Base-by-base conservation (phyloP, 768 basidiomycete species). In the Serendipita sp. region DNA sequence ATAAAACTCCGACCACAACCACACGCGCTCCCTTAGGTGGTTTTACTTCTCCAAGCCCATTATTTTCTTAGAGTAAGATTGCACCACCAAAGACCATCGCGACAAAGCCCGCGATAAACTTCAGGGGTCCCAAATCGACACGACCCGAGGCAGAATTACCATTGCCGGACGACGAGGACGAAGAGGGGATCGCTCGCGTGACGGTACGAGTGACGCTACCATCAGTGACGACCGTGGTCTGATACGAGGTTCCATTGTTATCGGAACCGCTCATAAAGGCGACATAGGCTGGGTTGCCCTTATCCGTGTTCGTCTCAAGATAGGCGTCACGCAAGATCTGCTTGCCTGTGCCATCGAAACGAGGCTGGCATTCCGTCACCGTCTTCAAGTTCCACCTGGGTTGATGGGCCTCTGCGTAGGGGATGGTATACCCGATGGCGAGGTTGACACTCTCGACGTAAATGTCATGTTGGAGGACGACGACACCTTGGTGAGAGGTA, bases 391-490 rank as follows among this genome's bases (percentile, higher is more conserved):
- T 71, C 70, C 75, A 75, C 45, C 66, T 34, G 41, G 73, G 73
- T 37, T 65, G 68, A 38, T 70, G 69, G 63, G 71, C 71, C 66
- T 78, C 70, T 32, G 76, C 77, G 60, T 70, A 68, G n/a, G 78
- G 78, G 11, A 78, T 69, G 67, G 77, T 70, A 71, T 78, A 78
- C 30, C 75, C 75, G 68, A 77, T 75, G 16, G 78, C 78, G 41
- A 79, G 74, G 63, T 78, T 76, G 64, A 78, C 77, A 35, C 75
- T 74, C 69, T 78, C 75, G 70, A 75, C 74, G 69, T 78, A 78
- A 34, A 77, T 69, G 67, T 78, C 77, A 67, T 73, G 71, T 15
- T 75, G 75, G 65, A 80, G 73, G 37, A 77, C 75, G 69, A 80
- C 76, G 73, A 80, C 79, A 4, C 78, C 78, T 72, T 65, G 45